Evolutionary conservation across 1,284 basidiomycete genomes (phyloP).

Genomic region (Ceratobasidium sp.): DNA sequence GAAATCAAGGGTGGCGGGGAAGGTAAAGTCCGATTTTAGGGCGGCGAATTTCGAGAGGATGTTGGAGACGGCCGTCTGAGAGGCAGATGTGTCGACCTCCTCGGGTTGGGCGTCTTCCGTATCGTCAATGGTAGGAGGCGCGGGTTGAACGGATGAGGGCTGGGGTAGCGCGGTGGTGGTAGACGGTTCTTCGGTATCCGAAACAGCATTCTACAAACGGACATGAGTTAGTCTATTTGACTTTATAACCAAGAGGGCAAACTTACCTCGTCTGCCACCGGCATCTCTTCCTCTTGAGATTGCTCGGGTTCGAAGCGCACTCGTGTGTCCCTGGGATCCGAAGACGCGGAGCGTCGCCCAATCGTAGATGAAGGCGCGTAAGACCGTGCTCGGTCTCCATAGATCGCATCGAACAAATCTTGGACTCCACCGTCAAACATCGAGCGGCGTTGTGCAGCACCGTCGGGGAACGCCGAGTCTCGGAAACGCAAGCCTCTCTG

Average conservation of each 20-base stretch:
- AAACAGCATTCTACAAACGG: conserved; percentile 16
- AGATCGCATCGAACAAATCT: conserved; percentile 27
- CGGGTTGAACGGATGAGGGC: background rate
- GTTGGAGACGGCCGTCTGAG: conserved; percentile 10
- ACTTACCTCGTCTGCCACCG: conserved; percentile 20
- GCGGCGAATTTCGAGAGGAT: conserved; percentile 7
- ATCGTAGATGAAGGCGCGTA: background rate
- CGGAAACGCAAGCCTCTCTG: background rate
- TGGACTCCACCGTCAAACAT: conserved; percentile 36
- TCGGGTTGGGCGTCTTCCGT: background rate
- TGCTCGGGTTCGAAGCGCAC: background rate
- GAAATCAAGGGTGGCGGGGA: conserved; percentile 48
- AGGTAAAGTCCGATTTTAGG: conserved; percentile 43
- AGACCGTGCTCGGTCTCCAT: background rate
- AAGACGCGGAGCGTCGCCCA: conserved; percentile 23
- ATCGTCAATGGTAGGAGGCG: too few relatives aligned
- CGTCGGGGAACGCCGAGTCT: background rate
- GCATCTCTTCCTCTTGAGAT: background rate
- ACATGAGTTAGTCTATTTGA: background rate
- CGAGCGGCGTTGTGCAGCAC: background rate
- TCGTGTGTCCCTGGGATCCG: conserved; percentile 4
- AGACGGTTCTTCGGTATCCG: conserved; percentile 22
- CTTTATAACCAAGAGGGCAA: background rate
- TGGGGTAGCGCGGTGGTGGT: background rate
- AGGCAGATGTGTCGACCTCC: background rate